phyloP scores from a whole-genome alignment of 2,329 filamentous ascomycete genomes.

The Hypomyces rosellus region DNA sequence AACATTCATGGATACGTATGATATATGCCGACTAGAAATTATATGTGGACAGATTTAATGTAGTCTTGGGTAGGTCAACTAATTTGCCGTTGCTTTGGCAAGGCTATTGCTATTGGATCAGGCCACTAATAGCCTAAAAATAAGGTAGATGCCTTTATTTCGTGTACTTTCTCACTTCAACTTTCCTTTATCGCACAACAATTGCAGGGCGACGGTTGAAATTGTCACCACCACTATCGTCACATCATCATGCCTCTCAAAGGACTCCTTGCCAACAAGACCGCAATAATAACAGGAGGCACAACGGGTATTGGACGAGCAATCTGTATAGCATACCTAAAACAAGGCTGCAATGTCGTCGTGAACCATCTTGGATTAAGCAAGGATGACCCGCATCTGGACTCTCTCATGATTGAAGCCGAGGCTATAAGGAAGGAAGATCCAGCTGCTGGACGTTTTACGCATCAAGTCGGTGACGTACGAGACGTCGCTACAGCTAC shows the following conservation, averaged over 20 bases:
- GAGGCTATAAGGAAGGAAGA: conserved; percentile 37
- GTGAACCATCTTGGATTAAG: conserved; percentile 69
- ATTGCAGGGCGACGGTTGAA: too few relatives aligned
- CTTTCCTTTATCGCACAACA: too few relatives aligned
- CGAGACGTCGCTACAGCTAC: conserved; percentile 65
- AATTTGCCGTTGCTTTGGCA: too few relatives aligned
- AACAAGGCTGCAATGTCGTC: conserved; percentile 70
- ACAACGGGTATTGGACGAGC: conserved; percentile 82
- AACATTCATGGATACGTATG: too few relatives aligned
- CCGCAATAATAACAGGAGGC: conserved; percentile 80
- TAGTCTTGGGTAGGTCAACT: too few relatives aligned
- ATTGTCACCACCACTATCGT: conserved; percentile 5
- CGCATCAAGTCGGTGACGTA: conserved; percentile 71
- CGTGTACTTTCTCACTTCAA: too few relatives aligned
- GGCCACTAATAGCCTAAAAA: too few relatives aligned
- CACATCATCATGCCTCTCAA: conserved; percentile 35
- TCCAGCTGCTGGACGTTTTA: conserved; percentile 48
- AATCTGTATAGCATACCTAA: conserved; percentile 72
- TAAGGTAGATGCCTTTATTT: too few relatives aligned
- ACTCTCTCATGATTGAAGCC: conserved; percentile 47
- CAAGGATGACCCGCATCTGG: conserved; percentile 44
- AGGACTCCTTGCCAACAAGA: conserved; percentile 63
- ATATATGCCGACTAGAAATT: too few relatives aligned
- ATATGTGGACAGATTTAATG: too few relatives aligned
- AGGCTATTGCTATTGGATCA: too few relatives aligned